Base-by-base conservation (phyloP, 257 asterid genomes). In the Ophiorrhiza pumila region DNA sequence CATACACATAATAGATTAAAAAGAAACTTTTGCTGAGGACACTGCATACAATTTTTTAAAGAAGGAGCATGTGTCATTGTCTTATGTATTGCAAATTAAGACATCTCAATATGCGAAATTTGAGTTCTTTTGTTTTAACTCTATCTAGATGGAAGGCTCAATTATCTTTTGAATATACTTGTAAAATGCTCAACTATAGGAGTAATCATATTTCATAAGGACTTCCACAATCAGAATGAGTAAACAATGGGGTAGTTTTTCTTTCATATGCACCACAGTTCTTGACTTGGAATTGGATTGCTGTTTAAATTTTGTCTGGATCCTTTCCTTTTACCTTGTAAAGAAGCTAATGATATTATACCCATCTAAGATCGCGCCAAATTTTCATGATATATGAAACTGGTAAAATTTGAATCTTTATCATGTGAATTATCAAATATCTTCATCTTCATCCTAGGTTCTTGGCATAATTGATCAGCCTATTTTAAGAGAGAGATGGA, bases 381-480 rank as follows among this genome's bases (percentile, higher is more conserved):
- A 57, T 2, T 1, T 29, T 2, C 61, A 46, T 50, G 32, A 57
- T 18, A 20, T 41, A 55, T 39, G 65, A 42, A 55, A 39, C n/a
- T 23, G 12, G 42, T 47, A 27, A 52, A 23, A 34, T 1, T 17
- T 29, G 37, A 57, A 57, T 5, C 22, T 13, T 29, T 27, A 50
- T 34, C 2, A 22, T 20, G 41, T 49, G 3, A 25, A 6, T 15
- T 23, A 20, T 13, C 12, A 32, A 61, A 68, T 45, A 45, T 25
- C 12, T 78, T 65, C 42, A 66, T 13, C 42, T 66, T 18, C 45
- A 65, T 79, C 45, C 80, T 69, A 95, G 99, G 85, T 95, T 81
- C 88, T 95, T 79, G 99, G 99, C 71, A 80, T 95, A 71, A 85
- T 95, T 79, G 97, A 95, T 84, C 99, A 95, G 75, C 98, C 99